Evolutionary conservation across 768 basidiomycete species (phyloP).

Genomic region (Lactifluus rugatus): DNA sequence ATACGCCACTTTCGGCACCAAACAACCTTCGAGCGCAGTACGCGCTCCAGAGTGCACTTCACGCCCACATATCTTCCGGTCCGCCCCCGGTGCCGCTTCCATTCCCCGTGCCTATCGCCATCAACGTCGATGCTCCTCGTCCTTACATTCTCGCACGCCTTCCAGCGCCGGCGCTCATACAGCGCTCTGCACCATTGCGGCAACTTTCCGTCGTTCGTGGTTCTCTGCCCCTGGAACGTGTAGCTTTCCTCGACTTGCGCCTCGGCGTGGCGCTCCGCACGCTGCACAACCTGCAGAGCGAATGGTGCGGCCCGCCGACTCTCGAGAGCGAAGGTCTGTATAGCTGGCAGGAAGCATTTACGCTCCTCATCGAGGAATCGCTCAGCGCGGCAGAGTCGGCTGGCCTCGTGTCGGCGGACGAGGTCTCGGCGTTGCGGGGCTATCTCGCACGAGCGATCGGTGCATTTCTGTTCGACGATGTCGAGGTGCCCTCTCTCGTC

Average conservation of each 20-base stretch:
- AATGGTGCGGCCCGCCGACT: slow-evolving; percentile 57
- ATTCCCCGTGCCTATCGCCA: slow-evolving; percentile 37
- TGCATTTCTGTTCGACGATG: slow-evolving; percentile 68
- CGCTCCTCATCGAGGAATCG: slow-evolving; percentile 44
- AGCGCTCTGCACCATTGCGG: slow-evolving; percentile 21
- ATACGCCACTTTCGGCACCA: slow-evolving; percentile 15
- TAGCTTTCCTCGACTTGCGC: slow-evolving; percentile 43
- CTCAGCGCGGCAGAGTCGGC: slow-evolving; percentile 35
- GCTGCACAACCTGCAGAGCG: slow-evolving; percentile 65
- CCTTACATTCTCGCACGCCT: slow-evolving; percentile 40
- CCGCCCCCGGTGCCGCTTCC: slow-evolving; percentile 23
- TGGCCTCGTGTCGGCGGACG: slow-evolving; percentile 24
- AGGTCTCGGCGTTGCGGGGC: slow-evolving; percentile 36
- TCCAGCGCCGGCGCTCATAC: not conserved
- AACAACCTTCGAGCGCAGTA: slow-evolving; percentile 23
- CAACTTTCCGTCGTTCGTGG: slow-evolving; percentile 30
- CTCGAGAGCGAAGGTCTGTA: slow-evolving; percentile 32
- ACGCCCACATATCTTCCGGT: slow-evolving; percentile 39
- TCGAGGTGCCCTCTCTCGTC: slow-evolving; percentile 57
- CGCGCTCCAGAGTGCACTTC: slow-evolving; percentile 20
- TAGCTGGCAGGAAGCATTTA: slow-evolving; percentile 73
- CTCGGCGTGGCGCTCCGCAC: slow-evolving; percentile 52
- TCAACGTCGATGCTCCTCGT: slow-evolving; percentile 37
- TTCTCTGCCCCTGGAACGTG: slow-evolving; percentile 29
- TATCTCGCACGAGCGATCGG: slow-evolving; percentile 62